Evolutionary conservation across 805 yeast genomes (phyloP), one percentile per base, ranked within the genome.

Genomic region (Yarrowia sp.): DNA sequence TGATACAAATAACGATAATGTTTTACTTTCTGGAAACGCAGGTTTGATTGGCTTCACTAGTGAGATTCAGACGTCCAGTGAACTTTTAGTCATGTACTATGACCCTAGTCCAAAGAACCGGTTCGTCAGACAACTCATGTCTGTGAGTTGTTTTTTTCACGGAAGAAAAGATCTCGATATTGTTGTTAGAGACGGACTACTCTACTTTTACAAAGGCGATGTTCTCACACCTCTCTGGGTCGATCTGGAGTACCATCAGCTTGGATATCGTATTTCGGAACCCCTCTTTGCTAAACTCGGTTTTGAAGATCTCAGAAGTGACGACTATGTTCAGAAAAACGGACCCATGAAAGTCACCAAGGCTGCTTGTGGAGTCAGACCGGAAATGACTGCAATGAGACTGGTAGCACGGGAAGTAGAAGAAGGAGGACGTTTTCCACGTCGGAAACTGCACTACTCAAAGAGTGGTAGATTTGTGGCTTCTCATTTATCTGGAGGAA

Each of bases 41-140:
- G 60, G 60, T 2, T 33, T 51, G 5, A 14, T 51, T 8, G 60
- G 60, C 2, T 51, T 51, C 60, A 51, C 60, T 7, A 22, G 44
- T 35, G 43, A 38, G 38, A 28, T 13, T 4, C 8, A 14, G 4
- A 22, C 5, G 1, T n/a, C 44, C 1, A 28, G 45, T 1, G 60
- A 51, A 7, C 22, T 51, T 9, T n/a, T 28, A 1, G 32, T 51
- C 36, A 14, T 51, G 45, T 51, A 51, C 36, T 51, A 51, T 22
- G 60, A 51, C 8, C 60, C 60, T 3, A 35, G 39, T 15, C 60
- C 60, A 1, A 4, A n/a, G 11, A 51, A 51, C 35, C n/a, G 44
- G 1, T 51, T 51, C n/a, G 36, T 51, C 4, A 35, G 60, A 3
- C 60, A 22, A 9, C 14, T 51, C 28, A 22, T 22, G 28, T 7